phyloP scores from a whole-genome alignment of 2,329 filamentous ascomycete species.

The Clonostachys chloroleuca region DNA sequence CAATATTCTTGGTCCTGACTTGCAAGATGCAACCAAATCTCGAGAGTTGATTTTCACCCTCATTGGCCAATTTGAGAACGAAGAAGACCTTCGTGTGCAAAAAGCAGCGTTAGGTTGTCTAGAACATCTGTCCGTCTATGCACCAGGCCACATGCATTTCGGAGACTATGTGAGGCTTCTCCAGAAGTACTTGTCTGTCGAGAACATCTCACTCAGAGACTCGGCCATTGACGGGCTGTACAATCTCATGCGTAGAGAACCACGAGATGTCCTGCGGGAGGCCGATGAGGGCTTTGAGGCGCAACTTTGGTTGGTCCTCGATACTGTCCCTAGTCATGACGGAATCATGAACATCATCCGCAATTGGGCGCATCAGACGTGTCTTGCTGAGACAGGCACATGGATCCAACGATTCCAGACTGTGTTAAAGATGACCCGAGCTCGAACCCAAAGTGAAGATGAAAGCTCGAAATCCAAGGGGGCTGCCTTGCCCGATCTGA shows the following conservation, averaged over 20 bases:
- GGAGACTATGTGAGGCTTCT: slow-evolving; percentile 76
- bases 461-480: slow-evolving; percentile 35
- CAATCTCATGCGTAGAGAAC: slow-evolving; percentile 91
- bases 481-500: slow-evolving; percentile 67
- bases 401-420: slow-evolving; percentile 90
- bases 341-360: slow-evolving; percentile 82
- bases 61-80: slow-evolving; percentile 75
- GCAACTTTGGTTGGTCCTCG: slow-evolving; percentile 85
- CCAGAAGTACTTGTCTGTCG: slow-evolving; percentile 71
- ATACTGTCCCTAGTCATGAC: slow-evolving; percentile 69
- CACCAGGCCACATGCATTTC: slow-evolving; percentile 82
- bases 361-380: slow-evolving; percentile 92
- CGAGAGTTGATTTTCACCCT: slow-evolving; percentile 86
- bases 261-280: slow-evolving; percentile 73
- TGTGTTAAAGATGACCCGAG: slow-evolving; percentile 82
- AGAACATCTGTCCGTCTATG: slow-evolving; percentile 90
- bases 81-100: slow-evolving; percentile 66
- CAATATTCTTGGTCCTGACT: slow-evolving; percentile 90
- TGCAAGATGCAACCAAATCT: slow-evolving; percentile 90
- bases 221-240: slow-evolving; percentile 85
- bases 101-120: slow-evolving; percentile 77
- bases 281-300: slow-evolving; percentile 81
- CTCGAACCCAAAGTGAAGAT: slow-evolving; percentile 54
- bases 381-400: slow-evolving; percentile 69
- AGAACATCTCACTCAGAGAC: slow-evolving; percentile 65